Conservation (phyloP, 768 basidiomycete genomes). For the Pholiota molesta region DNA sequence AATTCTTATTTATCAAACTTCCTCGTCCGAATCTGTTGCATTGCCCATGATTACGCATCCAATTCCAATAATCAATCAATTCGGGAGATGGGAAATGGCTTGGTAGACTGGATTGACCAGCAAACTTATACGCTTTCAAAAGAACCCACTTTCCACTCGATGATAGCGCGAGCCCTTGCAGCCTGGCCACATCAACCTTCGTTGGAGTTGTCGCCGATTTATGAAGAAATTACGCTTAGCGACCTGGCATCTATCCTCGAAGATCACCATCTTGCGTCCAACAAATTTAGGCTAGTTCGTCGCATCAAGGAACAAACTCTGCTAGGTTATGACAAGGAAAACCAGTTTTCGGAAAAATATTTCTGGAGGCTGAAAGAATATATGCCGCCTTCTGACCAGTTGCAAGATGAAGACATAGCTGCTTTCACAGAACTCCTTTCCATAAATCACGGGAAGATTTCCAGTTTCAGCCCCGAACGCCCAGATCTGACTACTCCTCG, state of each 20-base stretch:
- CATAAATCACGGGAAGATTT: slow-evolving; percentile 59
- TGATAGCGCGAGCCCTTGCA: slow-evolving; percentile 46
- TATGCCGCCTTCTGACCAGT: slow-evolving; percentile 55
- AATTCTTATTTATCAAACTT: slow-evolving; percentile 65
- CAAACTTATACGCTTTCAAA: not conserved
- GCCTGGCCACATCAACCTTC: slow-evolving; percentile 78
- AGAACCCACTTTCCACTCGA: not conserved
- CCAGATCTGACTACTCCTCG: slow-evolving; percentile 45
- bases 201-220: slow-evolving; percentile 44
- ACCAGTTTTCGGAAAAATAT: slow-evolving; percentile 56
- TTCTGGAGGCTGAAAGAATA: slow-evolving; percentile 88
- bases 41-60: not conserved
- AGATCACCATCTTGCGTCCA: slow-evolving; percentile 63
- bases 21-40: slow-evolving; percentile 57
- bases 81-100: not conserved
- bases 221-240: slow-evolving; percentile 46
- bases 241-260: slow-evolving; percentile 57
- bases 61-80: not conserved
- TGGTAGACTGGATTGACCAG: slow-evolving; percentile 2
- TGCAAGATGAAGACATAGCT: slow-evolving; percentile 70
- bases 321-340: slow-evolving; percentile 37
- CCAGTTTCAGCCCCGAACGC: slow-evolving; percentile 60
- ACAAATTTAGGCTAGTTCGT: slow-evolving; percentile 78
- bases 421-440: slow-evolving; percentile 73
- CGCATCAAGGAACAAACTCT: slow-evolving; percentile 56